Base-by-base conservation (phyloP, 176 grass and related monocot species). In the Rhynchospora breviuscula region DNA sequence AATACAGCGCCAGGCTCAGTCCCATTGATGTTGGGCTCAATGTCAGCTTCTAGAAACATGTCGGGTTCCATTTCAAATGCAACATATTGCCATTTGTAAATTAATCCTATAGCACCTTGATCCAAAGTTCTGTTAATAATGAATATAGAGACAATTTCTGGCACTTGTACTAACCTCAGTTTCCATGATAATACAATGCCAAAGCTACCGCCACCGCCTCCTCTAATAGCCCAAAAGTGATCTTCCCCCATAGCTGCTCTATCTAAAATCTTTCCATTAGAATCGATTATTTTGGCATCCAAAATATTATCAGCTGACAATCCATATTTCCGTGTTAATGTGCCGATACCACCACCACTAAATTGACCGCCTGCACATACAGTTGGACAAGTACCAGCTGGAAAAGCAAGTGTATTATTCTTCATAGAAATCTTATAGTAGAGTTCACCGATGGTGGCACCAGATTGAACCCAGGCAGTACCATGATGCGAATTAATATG, bases 151-250 rank as follows among this genome's bases (percentile, higher is more conserved):
- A 86, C 85, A 23, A 33, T 71, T 44, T 40, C 10, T 15, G 85
- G 85, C 4, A 86, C 85, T 23, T 21, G 45, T 26, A 86, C 73
- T 19, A 86, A 31, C 6, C 25, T 81, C 49, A 86, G 14, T 23
- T 86, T 86, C 66, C 57, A 81, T 2, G 85, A 67, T 2, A 81
- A 17, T 10, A 86, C 60, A 47, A 86, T 60, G 19, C 85, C 75
- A 59, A 86, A 81, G 13, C 85, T 86, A 18, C 60, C 29, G 8
- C 49, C 63, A 3, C 77, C 85, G 0, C 77, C 85, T 9, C 85
- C 77, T 71, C 77, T 86, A 43, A 86, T 69, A 47, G 85, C 85
- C 85, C 85, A 86, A 48, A 71, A 86, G 11, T 69, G 77, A 66
- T 86, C 49, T 59, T 86, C 85, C 0, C 85, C 85, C 77, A 86